These are phyloP conservation scores for Fusarium ambrosium DNA, from an alignment of 2,329 filamentous ascomycete genomes.

Conservation along the genomic window DNA sequence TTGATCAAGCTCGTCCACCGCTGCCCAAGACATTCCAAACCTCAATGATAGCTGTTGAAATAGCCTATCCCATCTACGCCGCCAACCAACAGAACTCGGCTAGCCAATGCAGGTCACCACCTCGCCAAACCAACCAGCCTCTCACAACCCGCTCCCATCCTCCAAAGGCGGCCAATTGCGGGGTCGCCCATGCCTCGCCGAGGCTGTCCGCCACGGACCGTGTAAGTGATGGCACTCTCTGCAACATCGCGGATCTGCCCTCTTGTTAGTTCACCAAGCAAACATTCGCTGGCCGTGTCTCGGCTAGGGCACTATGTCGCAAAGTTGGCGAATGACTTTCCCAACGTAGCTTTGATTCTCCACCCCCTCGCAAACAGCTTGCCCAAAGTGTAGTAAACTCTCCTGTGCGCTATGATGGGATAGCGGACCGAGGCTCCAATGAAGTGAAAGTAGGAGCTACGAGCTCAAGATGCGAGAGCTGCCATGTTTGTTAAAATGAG, in stretches of 20 bases:
- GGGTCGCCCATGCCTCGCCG: conserved; percentile 25
- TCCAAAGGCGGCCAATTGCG: conserved; percentile 24
- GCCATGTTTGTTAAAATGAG: not conserved
- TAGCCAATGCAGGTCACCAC: conserved; percentile 47
- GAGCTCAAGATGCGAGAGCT: not conserved
- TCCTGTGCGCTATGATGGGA: conserved; percentile 4
- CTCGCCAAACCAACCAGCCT: conserved; percentile 36
- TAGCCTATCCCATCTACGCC: not conserved
- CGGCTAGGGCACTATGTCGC: conserved; percentile 1
- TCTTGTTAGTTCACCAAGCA: conserved; percentile 7
- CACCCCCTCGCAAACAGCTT: conserved; percentile 12
- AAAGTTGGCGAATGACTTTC: conserved; percentile 22
- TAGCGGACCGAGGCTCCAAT: conserved; percentile 28
- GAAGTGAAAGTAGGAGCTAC: conserved; percentile 1
- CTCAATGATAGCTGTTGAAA: conserved; percentile 2
- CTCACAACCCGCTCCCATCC: conserved; percentile 14
- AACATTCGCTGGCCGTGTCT: conserved; percentile 3
- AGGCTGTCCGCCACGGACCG: conserved; percentile 4
- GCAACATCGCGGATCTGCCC: not conserved
- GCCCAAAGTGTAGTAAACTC: not conserved
- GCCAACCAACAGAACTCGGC: conserved; percentile 25
- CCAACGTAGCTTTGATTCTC: conserved; percentile 23
- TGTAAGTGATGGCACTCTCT: not conserved
- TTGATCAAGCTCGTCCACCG: not conserved
- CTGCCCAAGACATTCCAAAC: not conserved